Evolutionary conservation across 2,329 filamentous ascomycete species (phyloP), one percentile per base, ranked within the genome.

Genomic region (Cercospora zeina): DNA sequence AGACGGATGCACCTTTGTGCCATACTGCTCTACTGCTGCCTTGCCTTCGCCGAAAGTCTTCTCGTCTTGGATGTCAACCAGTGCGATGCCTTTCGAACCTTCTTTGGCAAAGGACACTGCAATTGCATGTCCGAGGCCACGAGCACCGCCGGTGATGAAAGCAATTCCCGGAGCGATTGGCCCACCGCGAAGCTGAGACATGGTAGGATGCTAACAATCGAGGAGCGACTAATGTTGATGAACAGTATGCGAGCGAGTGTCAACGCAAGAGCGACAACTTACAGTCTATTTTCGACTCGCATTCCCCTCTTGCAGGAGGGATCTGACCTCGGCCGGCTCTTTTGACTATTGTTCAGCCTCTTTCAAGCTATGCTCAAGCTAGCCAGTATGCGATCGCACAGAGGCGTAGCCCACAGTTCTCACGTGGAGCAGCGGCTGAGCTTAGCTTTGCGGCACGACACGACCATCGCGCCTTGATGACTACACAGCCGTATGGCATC

Each of bases 91-190:
- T 62, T 63, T 64, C 14, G 69, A 56, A 21, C 69, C 69, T 50
- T 71, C 68, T 59, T 67, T 69, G 33, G 69, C 69, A 51, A 70
- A 71, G 3, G 69, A 68, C 8, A 68, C 64, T 27, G 68, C 69
- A 39, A 71, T 68, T 13, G 69, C 69, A 59, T 71, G 70, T 21
- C 69, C 69, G 10, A 71, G 57, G 1, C 68, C 69, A 36, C 69
- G 64, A 31, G 68, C 69, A 31, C 69, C 69, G 11, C 69, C 69
- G 1, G 69, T 71, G 47, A 71, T 68, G 65, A 71, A 71, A 14
- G 69, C 69, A 31, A 70, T 65, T 9, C 68, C 69, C n/a, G 69
- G 68, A 54, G 68, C 68, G 27, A 70, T 59, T 27, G 68, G 63
- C 11, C 66, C 66, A 54, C 27, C 60, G 21, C 68, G 67, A 34